Evolutionary conservation across 352 stramenopile species (phyloP).

Genomic region (Globisporangium iwayamae): DNA sequence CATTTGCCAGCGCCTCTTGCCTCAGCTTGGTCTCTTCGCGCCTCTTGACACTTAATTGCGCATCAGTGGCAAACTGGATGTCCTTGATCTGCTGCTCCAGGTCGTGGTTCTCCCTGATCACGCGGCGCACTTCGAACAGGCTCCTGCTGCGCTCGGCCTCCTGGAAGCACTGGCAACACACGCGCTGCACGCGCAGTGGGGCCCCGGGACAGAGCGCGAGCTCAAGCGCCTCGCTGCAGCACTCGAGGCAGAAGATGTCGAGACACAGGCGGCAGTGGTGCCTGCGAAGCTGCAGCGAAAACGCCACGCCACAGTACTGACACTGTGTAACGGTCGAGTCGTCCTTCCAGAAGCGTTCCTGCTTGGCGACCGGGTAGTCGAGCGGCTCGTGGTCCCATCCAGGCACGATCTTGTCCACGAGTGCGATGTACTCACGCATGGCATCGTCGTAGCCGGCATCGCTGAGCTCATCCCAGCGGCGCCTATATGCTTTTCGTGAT

Average conservation of each 20-base stretch:
- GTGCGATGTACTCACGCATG: slow-evolving; percentile 51
- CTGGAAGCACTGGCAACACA: slow-evolving; percentile 55
- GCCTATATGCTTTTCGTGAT: slow-evolving; percentile 28
- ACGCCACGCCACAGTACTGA: slow-evolving; percentile 42
- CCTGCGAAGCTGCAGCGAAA: slow-evolving; percentile 39
- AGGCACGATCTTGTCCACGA: slow-evolving; percentile 61
- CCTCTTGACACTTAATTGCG: slow-evolving; percentile 29
- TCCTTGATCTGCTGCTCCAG: slow-evolving; percentile 49
- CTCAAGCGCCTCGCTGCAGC: slow-evolving; percentile 43
- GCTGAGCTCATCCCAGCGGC: slow-evolving; percentile 61
- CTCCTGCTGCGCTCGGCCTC: slow-evolving; percentile 46
- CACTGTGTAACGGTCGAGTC: slow-evolving; percentile 39
- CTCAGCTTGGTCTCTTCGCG: slow-evolving; percentile 45
- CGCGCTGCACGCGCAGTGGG: slow-evolving; percentile 46
- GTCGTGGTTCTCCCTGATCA: slow-evolving; percentile 59
- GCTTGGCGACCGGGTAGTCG: slow-evolving; percentile 47
- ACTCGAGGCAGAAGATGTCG: slow-evolving; percentile 62
- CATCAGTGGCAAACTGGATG: slow-evolving; percentile 36
- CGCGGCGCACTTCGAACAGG: slow-evolving; percentile 40
- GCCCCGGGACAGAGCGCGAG: slow-evolving; percentile 60
- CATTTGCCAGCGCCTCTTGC: slow-evolving; percentile 29
- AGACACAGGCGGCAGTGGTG: slow-evolving; percentile 77
- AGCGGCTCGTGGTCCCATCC: slow-evolving; percentile 49
- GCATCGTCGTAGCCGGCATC: slow-evolving; percentile 31
- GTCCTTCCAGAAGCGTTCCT: slow-evolving; percentile 65